Percentiles rank a stretch among this genome's conserved stretches.
phyloP scores from a whole-genome alignment of 768 basidiomycete genomes.

The Panellus pusillus region DNA sequence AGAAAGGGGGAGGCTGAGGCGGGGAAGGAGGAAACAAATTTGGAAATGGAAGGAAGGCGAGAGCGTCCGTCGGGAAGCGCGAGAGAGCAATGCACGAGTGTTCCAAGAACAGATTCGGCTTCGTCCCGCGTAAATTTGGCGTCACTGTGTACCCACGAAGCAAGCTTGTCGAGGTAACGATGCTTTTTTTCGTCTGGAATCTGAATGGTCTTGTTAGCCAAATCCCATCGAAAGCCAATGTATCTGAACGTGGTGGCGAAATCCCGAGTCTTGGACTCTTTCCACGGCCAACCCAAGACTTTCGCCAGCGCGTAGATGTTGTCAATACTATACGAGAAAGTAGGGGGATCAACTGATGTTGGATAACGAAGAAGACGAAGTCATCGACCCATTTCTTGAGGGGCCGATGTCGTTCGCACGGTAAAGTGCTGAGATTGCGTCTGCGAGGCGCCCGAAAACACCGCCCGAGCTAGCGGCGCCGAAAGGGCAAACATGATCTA shows the following conservation, averaged over 20 bases:
- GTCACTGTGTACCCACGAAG: no score
- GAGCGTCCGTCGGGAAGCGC: not conserved
- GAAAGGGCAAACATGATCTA: constrained; percentile 28
- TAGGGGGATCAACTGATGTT: not conserved
- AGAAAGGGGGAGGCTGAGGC: not conserved
- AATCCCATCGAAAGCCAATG: no score
- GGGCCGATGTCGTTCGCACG: constrained; percentile 17
- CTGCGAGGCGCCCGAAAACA: constrained; percentile 31
- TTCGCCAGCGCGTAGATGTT: constrained; percentile 26
- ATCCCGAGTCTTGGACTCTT: constrained; percentile 26
- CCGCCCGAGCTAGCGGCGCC: constrained; percentile 29
- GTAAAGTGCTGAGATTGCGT: constrained; percentile 29
- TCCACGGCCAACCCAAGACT: constrained; percentile 37
- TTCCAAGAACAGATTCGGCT: not conserved
- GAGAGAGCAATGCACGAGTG: not conserved
- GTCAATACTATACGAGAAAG: constrained; percentile 23
- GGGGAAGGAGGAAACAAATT: not conserved
- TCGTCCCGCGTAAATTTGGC: not conserved
- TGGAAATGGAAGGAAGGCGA: not conserved
- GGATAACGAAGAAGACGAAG: constrained; percentile 32
- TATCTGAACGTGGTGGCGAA: constrained; percentile 27
- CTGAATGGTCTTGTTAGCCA: no score
- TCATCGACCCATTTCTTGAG: constrained; percentile 38
- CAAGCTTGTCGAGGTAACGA: no score
- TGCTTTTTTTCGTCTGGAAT: no score